phyloP scores from a whole-genome alignment of 495 filamentous ascomycete species.

The Aspergillus affinis region DNA sequence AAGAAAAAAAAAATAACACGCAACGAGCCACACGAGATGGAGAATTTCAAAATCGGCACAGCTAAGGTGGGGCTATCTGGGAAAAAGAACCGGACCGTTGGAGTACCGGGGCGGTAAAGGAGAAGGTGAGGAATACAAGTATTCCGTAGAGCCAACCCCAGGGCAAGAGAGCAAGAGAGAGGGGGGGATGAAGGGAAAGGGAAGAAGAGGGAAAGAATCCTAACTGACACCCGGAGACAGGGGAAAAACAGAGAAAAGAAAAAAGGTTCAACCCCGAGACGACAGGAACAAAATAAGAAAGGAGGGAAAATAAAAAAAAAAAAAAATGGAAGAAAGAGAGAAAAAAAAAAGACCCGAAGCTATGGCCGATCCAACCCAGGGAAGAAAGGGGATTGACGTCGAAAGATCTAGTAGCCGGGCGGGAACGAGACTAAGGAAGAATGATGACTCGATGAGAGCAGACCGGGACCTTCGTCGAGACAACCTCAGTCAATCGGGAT shows the following conservation, averaged over 20 bases:
- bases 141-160: background rate
- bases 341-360: slow-evolving; percentile 8
- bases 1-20: slow-evolving; percentile 14
- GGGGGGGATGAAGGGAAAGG: background rate
- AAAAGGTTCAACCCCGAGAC: slow-evolving; percentile 5
- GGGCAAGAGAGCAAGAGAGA: background rate
- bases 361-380: background rate
- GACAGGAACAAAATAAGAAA: background rate
- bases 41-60: slow-evolving; percentile 22
- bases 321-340: background rate
- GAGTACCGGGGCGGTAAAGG: slow-evolving; percentile 14
- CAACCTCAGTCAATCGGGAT: background rate
- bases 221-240: background rate
- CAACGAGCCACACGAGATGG: slow-evolving; percentile 13
- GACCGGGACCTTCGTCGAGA: background rate
- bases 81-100: slow-evolving; percentile 25
- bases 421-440: background rate
- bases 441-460: background rate
- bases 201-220: background rate
- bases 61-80: slow-evolving; percentile 32
- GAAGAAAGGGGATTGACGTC: background rate
- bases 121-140: slow-evolving; percentile 1
- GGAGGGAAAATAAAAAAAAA: slow-evolving; percentile 4
- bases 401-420: background rate
- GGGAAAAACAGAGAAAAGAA: slow-evolving; percentile 6